phyloP scores from a whole-genome alignment of 2,329 filamentous ascomycete genomes.

The Blastomyces gilchristii region DNA sequence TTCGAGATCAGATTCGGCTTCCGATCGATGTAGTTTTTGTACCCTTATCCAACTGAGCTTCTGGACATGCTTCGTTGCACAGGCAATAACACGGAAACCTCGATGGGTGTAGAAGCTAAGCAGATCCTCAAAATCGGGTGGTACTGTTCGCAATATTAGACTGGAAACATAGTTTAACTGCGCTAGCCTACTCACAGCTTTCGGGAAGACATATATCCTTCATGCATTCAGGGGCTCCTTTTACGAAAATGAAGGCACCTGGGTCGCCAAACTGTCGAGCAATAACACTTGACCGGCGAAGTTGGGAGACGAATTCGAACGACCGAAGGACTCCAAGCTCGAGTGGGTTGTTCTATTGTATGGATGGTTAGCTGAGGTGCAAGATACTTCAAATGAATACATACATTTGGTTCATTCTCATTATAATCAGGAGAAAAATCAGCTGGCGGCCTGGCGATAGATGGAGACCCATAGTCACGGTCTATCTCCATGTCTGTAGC shows the following conservation, averaged over 20 bases:
- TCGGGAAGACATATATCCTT: constrained; percentile 79
- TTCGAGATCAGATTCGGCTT: constrained; percentile 72
- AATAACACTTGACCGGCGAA: constrained; percentile 85
- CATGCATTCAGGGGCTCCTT: constrained; percentile 94
- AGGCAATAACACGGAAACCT: constrained; percentile 92
- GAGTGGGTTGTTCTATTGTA: constrained; percentile 41
- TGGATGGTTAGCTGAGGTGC: constrained; percentile 1
- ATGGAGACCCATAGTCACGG: constrained; percentile 63
- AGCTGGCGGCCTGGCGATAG: constrained; percentile 71
- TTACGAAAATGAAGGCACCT: constrained; percentile 82
- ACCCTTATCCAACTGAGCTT: constrained; percentile 90
- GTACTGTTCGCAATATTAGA: constrained; percentile 46
- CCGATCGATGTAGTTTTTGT: constrained; percentile 80
- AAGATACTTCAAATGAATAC: constrained; percentile 4
- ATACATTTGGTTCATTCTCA: constrained; percentile 15
- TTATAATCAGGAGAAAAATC: constrained; percentile 48
- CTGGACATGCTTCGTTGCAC: constrained; percentile 76
- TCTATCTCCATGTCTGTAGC: constrained; percentile 58
- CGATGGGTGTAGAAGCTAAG: constrained; percentile 87
- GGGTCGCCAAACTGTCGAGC: constrained; percentile 78
- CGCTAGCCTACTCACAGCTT: constrained; percentile 50
- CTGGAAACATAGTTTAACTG: constrained; percentile 3
- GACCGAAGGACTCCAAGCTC: constrained; percentile 84
- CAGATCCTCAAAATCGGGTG: constrained; percentile 78
- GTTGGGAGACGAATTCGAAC: constrained; percentile 90